phyloP scores from a whole-genome alignment of 225 moss, liverwort and hornwort species.

The Pleurozium schreberi region DNA sequence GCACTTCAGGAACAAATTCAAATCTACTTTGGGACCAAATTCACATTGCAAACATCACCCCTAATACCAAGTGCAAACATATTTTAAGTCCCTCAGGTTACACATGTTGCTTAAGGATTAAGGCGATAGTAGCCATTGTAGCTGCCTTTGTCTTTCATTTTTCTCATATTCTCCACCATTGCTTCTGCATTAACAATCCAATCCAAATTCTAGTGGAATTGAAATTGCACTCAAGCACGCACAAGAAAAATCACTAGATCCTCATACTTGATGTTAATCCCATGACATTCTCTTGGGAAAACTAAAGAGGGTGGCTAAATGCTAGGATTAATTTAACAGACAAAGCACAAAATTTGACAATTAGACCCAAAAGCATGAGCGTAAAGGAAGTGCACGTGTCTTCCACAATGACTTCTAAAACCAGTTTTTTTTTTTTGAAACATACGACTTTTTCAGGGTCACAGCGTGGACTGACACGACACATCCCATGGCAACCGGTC shows the following conservation, averaged over 20 bases:
- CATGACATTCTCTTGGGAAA: not conserved
- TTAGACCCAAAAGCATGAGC: not conserved
- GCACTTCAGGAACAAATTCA: too few relatives aligned
- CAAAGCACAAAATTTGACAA: not conserved
- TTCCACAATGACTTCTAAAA: not conserved
- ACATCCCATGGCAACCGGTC: too few relatives aligned
- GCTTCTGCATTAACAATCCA: not conserved
- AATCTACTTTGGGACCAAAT: too few relatives aligned
- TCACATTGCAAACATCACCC: too few relatives aligned
- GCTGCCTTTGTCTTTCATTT: not conserved
- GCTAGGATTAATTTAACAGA: not conserved
- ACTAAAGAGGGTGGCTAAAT: not conserved
- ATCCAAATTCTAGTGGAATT: not conserved
- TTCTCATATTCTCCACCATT: not conserved
- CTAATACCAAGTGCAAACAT: too few relatives aligned
- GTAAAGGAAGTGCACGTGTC: not conserved
- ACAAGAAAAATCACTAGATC: not conserved
- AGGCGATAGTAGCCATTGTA: too few relatives aligned
- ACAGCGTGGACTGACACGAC: too few relatives aligned
- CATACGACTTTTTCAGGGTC: too few relatives aligned
- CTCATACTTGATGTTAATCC: not conserved
- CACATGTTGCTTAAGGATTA: too few relatives aligned
- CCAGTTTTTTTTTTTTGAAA: too few relatives aligned
- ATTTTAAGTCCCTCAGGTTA: accelerated
- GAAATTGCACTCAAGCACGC: not conserved